Evolutionary conservation across 2,329 filamentous ascomycete genomes (phyloP), one percentile per base, ranked within the genome.

Genomic region (Claviceps africana): DNA sequence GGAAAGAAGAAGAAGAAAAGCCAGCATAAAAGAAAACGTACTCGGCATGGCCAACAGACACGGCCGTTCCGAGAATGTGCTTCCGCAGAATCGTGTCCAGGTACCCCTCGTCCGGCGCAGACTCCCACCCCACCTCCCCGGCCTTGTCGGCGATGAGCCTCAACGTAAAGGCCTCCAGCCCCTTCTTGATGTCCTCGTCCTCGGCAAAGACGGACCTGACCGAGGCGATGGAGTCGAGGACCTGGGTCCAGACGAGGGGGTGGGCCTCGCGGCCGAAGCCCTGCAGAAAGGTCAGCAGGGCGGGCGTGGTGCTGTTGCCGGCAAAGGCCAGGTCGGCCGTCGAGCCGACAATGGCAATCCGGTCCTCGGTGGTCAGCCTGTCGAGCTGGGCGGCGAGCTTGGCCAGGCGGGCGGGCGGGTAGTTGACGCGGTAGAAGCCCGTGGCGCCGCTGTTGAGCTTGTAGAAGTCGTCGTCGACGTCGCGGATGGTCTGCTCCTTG

Each of bases 401-500:
- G 40, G 79, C 79, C 42, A 98, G 77, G 47, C 91, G 82, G 56
- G 81, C 75, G n/a, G 88, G 82, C 5, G 93, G 88, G 64, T 97
- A 95, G 69, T 95, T 95, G 48, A 91, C 93, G 55, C 90, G 81
- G 71, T 94, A 97, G 64, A 81, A 96, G 28, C 89, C 91, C 50
- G 84, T 89, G 54, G 91, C 86, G 52, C 91, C 82, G 55, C 84
- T 82, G 73, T 98, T 98, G 61, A 98, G 75, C 72, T 95, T 94
- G 72, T 97, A 98, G 67, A 95, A 96, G 40, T 80, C 77, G 46
- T 84, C 78, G 58, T 88, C 80, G 53, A 95, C 73, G 55, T 85
- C 83, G 48, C 78, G 75, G 53, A 97, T 79, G 13, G 81, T 89
- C 52, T 88, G 83, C 59, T 86, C 77, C 70, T 88, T 96, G 53